Percentiles rank a stretch among this genome's conserved stretches.
These are phyloP conservation scores for Yarrowia osloensis DNA, from an alignment of 805 yeast species.

Conservation along the genomic window DNA sequence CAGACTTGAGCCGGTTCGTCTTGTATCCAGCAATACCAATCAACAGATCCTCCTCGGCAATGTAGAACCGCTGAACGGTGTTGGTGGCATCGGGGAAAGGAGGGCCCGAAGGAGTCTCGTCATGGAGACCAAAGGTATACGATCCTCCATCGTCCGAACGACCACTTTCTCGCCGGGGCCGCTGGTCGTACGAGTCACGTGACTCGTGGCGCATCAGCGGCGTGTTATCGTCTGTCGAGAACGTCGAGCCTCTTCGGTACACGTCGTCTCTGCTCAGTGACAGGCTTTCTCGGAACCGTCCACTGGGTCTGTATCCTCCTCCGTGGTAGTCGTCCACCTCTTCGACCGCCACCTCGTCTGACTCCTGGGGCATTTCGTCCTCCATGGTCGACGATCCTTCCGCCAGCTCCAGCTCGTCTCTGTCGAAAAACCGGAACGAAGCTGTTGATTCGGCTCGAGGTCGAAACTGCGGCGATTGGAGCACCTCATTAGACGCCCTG, in stretches of 20 bases:
- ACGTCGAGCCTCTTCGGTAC: constrained; percentile 18
- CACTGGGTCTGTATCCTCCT: constrained; percentile 36
- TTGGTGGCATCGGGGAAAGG: constrained; percentile 20
- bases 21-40: constrained; percentile 91
- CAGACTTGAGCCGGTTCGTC: constrained; percentile 51
- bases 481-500: not conserved
- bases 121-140: constrained; percentile 17
- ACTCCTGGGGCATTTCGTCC: constrained; percentile 41
- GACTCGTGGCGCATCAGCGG: constrained; percentile 16
- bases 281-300: constrained; percentile 15
- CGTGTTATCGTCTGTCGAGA: constrained; percentile 10
- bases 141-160: constrained; percentile 30
- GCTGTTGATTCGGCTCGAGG: constrained; percentile 35
- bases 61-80: constrained; percentile 71
- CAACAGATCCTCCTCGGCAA: constrained; percentile 94
- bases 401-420: constrained; percentile 81
- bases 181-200: constrained; percentile 17
- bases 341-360: constrained; percentile 38
- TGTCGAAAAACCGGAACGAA: constrained; percentile 77
- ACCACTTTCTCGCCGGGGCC: constrained; percentile 27
- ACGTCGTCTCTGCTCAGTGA: constrained; percentile 32
- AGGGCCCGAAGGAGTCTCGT: constrained; percentile 3
- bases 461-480: constrained; percentile 33
- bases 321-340: constrained; percentile 41
- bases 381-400: constrained; percentile 80